phyloP scores from a whole-genome alignment of 179 eudicot genomes.

The Corrigiola litoralis region DNA sequence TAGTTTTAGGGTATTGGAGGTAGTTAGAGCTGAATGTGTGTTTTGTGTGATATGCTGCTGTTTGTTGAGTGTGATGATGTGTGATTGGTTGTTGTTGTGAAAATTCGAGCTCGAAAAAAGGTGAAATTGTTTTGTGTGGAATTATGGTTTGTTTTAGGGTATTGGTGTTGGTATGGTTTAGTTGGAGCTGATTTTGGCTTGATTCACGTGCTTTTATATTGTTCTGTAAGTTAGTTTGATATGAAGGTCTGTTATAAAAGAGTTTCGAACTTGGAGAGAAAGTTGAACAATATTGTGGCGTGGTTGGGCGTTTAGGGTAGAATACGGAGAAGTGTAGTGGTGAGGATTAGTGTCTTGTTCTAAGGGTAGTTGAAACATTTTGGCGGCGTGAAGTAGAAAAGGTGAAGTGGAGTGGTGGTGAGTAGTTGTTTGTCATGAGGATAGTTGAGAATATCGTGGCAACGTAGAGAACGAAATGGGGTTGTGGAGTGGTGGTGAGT shows the following conservation, averaged over 20 bases:
- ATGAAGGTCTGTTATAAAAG: neutral
- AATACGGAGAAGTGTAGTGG: neutral
- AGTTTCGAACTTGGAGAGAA: neutral
- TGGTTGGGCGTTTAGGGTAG: neutral
- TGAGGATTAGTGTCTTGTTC: conserved; percentile 1
- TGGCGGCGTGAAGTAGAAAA: neutral
- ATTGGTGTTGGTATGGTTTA: neutral
- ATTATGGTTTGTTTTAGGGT: neutral
- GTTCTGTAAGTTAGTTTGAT: neutral
- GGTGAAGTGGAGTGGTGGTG: no score
- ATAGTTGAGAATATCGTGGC: no score
- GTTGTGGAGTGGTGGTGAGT: no score
- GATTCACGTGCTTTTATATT: neutral
- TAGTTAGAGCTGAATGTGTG: no score
- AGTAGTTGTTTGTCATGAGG: no score
- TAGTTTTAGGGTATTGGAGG: neutral
- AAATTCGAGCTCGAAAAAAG: no score
- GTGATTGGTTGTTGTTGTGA: no score
- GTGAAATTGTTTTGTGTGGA: no score
- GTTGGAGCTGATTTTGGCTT: neutral
- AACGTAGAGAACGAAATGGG: no score
- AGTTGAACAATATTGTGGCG: neutral
- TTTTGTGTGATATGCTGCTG: no score
- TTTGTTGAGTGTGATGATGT: no score
- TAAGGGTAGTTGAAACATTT: neutral